A percentile compares a stretch with the other conserved stretches of the same genome.
phyloP scores from a whole-genome alignment of 2,329 filamentous ascomycete genomes.

The Paraconiothyrium brasiliense region DNA sequence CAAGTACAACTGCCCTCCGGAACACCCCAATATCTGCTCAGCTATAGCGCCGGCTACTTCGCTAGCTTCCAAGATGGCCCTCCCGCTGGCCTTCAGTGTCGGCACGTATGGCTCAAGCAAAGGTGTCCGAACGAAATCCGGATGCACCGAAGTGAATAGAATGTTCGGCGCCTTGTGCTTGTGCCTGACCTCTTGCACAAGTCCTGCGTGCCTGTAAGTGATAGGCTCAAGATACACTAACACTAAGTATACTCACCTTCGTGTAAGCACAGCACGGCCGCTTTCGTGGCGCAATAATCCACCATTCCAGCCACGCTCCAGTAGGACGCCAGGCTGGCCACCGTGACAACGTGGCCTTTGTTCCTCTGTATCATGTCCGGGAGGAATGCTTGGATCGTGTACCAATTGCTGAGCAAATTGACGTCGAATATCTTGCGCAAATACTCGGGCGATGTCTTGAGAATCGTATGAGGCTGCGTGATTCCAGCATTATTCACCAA shows the following conservation, averaged over 20 bases:
- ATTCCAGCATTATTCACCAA: constrained; percentile 52
- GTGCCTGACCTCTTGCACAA: constrained; percentile 52
- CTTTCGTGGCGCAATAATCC: constrained; percentile 64
- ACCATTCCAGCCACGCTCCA: constrained; percentile 58
- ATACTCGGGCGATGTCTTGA: constrained; percentile 41
- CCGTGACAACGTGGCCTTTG: constrained; percentile 65
- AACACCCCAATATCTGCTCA: constrained; percentile 50
- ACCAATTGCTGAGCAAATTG: constrained; percentile 50
- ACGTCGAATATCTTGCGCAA: constrained; percentile 48
- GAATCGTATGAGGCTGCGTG: constrained; percentile 39
- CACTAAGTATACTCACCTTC: constrained; percentile 49
- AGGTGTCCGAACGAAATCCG: constrained; percentile 53
- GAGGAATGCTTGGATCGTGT: constrained; percentile 46
- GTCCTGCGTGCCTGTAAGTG: constrained; percentile 54
- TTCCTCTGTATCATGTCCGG: constrained; percentile 47
- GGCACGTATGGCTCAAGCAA: constrained; percentile 46
- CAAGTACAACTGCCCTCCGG: constrained; percentile 54
- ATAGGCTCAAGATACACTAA: constrained; percentile 32
- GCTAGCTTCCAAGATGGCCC: constrained; percentile 49
- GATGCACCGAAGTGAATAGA: constrained; percentile 55
- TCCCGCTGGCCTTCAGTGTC: constrained; percentile 42
- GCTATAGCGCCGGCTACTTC: constrained; percentile 54
- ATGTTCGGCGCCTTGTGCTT: constrained; percentile 52
- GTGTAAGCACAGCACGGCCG: constrained; percentile 63
- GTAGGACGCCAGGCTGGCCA: constrained; percentile 64